Base-by-base conservation (phyloP, 176 grass and related monocot genomes). In the Metroxylon sagu region DNA sequence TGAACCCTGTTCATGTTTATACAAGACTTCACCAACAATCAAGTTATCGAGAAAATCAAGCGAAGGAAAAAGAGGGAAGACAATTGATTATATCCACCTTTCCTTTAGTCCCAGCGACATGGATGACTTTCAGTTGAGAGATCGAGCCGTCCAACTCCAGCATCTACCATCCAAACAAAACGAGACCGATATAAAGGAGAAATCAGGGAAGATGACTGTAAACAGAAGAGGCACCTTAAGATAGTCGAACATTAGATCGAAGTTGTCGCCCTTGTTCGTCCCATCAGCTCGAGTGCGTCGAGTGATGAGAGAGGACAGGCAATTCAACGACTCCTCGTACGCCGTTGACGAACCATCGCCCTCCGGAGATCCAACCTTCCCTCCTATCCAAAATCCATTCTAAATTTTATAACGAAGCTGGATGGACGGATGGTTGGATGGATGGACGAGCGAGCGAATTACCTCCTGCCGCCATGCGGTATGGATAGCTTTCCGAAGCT, bases 101-200 rank as follows among this genome's bases (percentile, higher is more conserved):
- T 39, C 87, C 87, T 72, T 97, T 97, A 14, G 93, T 88, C 29
- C 93, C 93, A 0, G 87, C 84, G 60, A 88, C 87, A 26, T 97
- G 93, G 71, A 97, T 76, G 52, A 97, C 78, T 29, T 91, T 88
- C 49, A 97, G 28, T 54, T 74, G 76, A 14, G 60, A 60, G 49
- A 97, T 79, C 6, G 84, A 43, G 12, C 76, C 68, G 53, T 92
- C 87, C 74, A 98, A 70, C 61, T 98, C 93, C 52, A 98, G 56
- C 62, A 98, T 92, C 87, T 88, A 66, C 7, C 54, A 76, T 65
- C 49, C 51, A 53, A 18, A 39, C 6, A 58, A 12, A 1, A 62
- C 4, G 49, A 60, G 65, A 50, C 65, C 5, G 48, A 16, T 16
- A 18, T 14, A 50, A 39, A 77, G 30, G 69, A 21, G 52, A 30